phyloP scores from a whole-genome alignment of 2,329 filamentous ascomycete species.

The Ascochyta lentis region DNA sequence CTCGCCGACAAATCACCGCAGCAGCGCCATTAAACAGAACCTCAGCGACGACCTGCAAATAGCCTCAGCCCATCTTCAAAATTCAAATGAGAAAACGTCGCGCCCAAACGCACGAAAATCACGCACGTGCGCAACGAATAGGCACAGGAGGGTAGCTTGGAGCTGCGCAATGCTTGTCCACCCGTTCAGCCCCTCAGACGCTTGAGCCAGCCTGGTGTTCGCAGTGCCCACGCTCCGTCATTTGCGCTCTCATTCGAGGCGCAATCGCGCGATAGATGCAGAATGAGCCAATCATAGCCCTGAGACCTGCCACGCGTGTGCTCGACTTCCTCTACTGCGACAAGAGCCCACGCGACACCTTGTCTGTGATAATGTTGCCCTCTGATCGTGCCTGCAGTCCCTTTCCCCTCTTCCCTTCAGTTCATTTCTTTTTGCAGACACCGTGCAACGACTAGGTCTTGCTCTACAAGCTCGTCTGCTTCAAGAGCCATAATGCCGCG shows the following conservation, averaged over 20 bases:
- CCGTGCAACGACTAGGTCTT: constrained; percentile 16
- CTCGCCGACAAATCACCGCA: neutral
- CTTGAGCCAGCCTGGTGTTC: constrained; percentile 21
- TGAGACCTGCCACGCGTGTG: constrained; percentile 22
- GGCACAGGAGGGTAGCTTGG: constrained; percentile 8
- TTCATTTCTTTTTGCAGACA: constrained; percentile 6
- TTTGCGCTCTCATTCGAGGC: constrained; percentile 37
- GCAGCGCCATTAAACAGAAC: constrained; percentile 1
- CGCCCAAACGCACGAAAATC: constrained; percentile 4
- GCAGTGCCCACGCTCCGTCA: constrained; percentile 35
- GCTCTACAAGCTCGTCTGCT: constrained; percentile 23
- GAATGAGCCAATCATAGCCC: constrained; percentile 30
- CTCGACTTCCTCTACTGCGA: constrained; percentile 28
- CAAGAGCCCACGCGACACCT: constrained; percentile 42
- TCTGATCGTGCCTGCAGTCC: constrained; percentile 13
- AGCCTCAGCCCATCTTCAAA: neutral
- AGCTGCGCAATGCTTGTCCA: constrained; percentile 16
- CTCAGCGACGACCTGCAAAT: constrained; percentile 5
- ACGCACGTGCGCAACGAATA: constrained; percentile 20
- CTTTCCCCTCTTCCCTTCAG: constrained; percentile 18
- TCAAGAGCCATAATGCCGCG: constrained; percentile 63
- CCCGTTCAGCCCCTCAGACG: constrained; percentile 23
- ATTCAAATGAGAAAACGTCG: neutral
- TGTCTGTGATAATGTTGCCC: constrained; percentile 29
- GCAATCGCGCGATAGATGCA: constrained; percentile 16